These are phyloP conservation scores for Thalassiosira mediterranea DNA, from an alignment of 352 stramenopile species.

Conservation along the genomic window DNA sequence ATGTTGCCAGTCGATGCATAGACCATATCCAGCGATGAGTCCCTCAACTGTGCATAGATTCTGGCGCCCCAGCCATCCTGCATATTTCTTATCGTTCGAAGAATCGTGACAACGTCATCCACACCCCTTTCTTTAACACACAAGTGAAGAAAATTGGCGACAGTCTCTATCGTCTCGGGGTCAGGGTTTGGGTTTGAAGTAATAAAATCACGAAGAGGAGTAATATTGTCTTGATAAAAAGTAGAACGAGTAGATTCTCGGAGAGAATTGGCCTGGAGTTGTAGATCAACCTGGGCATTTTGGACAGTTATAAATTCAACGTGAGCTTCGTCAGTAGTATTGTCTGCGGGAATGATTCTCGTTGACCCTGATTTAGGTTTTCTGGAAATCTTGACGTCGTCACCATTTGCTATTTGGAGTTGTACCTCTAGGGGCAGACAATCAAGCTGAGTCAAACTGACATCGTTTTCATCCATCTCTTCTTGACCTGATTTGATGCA, in stretches of 20 bases:
- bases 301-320: background rate
- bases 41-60: conserved; percentile 39
- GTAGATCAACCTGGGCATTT: conserved; percentile 1
- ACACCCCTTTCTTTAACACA: conserved; percentile 42
- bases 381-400: conserved; percentile 54
- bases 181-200: conserved; percentile 39
- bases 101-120: conserved; percentile 50
- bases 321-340: conserved; percentile 12
- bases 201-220: conserved; percentile 52
- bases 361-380: conserved; percentile 16
- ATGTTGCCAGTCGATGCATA: conserved; percentile 17
- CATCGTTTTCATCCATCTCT: conserved; percentile 14
- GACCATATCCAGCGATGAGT: conserved; percentile 32
- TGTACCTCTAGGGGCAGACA: conserved; percentile 73
- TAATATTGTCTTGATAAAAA: conserved; percentile 52
- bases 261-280: background rate
- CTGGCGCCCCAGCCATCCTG: conserved; percentile 35
- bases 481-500: conserved; percentile 67
- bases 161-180: conserved; percentile 15
- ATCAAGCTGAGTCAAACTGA: conserved; percentile 70
- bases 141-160: conserved; percentile 46
- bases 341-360: conserved; percentile 4
- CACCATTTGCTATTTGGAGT: conserved; percentile 76
- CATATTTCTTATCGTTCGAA: conserved; percentile 56
- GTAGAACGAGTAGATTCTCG: background rate